phyloP scores from a whole-genome alignment of 1,284 basidiomycete genomes.

The Papiliotrema fonsecae region DNA sequence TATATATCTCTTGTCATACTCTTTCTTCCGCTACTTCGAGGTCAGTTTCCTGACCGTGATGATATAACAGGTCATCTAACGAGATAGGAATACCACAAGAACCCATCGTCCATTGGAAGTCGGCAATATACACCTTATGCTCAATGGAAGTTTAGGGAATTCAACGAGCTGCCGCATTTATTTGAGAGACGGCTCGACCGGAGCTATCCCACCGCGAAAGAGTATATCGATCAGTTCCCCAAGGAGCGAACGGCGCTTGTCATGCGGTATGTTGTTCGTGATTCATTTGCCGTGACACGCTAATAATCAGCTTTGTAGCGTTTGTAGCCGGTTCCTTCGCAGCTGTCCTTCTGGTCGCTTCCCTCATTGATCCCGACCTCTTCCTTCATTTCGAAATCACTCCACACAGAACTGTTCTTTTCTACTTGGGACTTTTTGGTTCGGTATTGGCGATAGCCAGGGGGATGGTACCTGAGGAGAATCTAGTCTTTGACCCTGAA shows the following conservation, averaged over 20 bases:
- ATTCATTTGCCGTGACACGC: background rate
- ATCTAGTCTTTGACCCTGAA: slow-evolving; percentile 89
- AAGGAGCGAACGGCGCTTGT: slow-evolving; percentile 86
- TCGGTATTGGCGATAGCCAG: slow-evolving; percentile 80
- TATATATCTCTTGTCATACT: slow-evolving; percentile 92
- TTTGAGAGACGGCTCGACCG: slow-evolving; percentile 81
- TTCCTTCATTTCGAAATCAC: slow-evolving; percentile 94
- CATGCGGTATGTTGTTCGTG: slow-evolving; percentile 61
- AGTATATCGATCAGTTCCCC: slow-evolving; percentile 96
- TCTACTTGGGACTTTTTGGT: slow-evolving; percentile 86
- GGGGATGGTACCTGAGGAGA: slow-evolving; percentile 94
- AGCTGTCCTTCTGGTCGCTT: slow-evolving; percentile 84
- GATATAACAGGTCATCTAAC: background rate
- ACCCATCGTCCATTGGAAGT: slow-evolving; percentile 87
- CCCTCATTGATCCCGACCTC: slow-evolving; percentile 85
- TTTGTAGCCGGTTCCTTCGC: slow-evolving; percentile 96
- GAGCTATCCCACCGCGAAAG: slow-evolving; percentile 81
- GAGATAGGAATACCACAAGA: slow-evolving; percentile 90
- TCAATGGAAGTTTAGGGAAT: slow-evolving; percentile 98
- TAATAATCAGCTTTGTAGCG: slow-evolving; percentile 69
- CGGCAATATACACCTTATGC: slow-evolving; percentile 91
- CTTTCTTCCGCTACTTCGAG: slow-evolving; percentile 99
- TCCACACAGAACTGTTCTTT: slow-evolving; percentile 82
- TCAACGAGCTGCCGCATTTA: slow-evolving; percentile 93
- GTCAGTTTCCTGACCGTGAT: slow-evolving; percentile 50